These are phyloP conservation scores for Fusarium odoratissimum DNA, from an alignment of 2,329 filamentous ascomycete genomes.

Conservation along the genomic window DNA sequence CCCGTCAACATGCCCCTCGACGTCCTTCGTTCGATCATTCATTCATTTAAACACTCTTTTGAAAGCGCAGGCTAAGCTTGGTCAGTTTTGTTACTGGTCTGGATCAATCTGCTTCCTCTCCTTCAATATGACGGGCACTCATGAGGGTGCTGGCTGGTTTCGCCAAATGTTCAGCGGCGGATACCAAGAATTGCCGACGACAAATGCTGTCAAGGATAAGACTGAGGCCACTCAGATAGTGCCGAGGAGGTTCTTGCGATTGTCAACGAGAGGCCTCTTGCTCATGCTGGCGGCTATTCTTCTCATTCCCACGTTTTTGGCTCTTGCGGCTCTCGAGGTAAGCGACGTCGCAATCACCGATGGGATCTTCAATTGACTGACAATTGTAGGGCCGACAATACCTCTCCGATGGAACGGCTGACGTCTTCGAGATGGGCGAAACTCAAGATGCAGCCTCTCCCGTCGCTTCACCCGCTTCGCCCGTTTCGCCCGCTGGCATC, in stretches of 20 bases:
- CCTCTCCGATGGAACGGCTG: slow-evolving; percentile 24
- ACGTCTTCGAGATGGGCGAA: slow-evolving; percentile 13
- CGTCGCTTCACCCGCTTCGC: not conserved
- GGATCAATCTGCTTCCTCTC: slow-evolving; percentile 7
- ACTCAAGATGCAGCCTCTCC: not conserved
- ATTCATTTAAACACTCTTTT: slow-evolving; percentile 6
- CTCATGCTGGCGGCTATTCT: slow-evolving; percentile 8
- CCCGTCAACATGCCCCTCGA: not conserved
- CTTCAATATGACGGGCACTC: slow-evolving; percentile 1
- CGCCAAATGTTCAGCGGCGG: slow-evolving; percentile 20
- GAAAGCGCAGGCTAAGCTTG: not conserved
- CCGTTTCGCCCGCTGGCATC: not conserved
- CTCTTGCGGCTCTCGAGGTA: slow-evolving; percentile 24
- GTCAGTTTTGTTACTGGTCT: slow-evolving; percentile 3
- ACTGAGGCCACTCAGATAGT: slow-evolving; percentile 4
- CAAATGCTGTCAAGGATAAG: slow-evolving; percentile 17
- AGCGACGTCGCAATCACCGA: not conserved
- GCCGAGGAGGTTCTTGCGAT: slow-evolving; percentile 8
- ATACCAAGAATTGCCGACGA: slow-evolving; percentile 24
- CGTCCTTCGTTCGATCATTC: not conserved
- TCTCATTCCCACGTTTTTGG: slow-evolving; percentile 11
- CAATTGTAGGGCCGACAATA: slow-evolving; percentile 12
- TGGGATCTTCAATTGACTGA: not conserved
- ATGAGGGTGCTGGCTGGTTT: slow-evolving; percentile 10
- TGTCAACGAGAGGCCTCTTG: slow-evolving; percentile 2